Evolutionary conservation across 805 yeast genomes (phyloP).

Genomic region (Nakazawaea wickerhamii): DNA sequence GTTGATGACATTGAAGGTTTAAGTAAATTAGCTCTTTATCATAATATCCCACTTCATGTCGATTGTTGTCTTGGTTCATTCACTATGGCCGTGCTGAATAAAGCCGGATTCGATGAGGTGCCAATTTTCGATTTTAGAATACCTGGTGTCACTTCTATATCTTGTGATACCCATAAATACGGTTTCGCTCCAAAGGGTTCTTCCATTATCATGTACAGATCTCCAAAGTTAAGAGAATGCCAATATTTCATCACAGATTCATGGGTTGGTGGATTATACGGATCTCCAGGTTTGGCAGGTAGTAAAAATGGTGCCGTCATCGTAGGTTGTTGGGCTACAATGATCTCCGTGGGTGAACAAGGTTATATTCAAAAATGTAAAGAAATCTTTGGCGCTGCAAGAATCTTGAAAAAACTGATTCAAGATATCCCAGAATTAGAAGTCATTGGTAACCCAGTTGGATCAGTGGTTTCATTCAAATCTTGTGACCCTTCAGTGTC

Average conservation of each 20-base stretch:
- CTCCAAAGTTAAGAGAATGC: conserved; percentile 56
- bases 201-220: conserved; percentile 85
- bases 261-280: conserved; percentile 95
- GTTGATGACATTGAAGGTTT: conserved; percentile 81
- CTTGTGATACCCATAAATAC: conserved; percentile 99
- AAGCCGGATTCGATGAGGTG: conserved; percentile 42
- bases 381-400: conserved; percentile 63
- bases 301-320: conserved; percentile 95
- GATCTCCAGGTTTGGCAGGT: conserved; percentile 95
- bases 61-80: conserved; percentile 96
- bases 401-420: conserved; percentile 45
- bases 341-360: conserved; percentile 74
- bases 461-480: conserved; percentile 77
- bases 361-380: conserved; percentile 69
- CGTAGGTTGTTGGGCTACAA: conserved; percentile 98
- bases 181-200: conserved; percentile 99
- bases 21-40: conserved; percentile 55
- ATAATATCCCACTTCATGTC: conserved; percentile 85
- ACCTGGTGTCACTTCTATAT: conserved; percentile 92
- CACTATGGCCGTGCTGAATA: conserved; percentile 71
- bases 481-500: conserved; percentile 44
- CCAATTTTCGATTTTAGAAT: conserved; percentile 79
- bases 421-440: conserved; percentile 47
- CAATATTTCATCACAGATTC: conserved; percentile 81
- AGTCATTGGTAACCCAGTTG: conserved; percentile 80